Evolutionary conservation across 2,329 filamentous ascomycete species (phyloP), one percentile per base, ranked within the genome.

Genomic region (Fusarium beomiforme): DNA sequence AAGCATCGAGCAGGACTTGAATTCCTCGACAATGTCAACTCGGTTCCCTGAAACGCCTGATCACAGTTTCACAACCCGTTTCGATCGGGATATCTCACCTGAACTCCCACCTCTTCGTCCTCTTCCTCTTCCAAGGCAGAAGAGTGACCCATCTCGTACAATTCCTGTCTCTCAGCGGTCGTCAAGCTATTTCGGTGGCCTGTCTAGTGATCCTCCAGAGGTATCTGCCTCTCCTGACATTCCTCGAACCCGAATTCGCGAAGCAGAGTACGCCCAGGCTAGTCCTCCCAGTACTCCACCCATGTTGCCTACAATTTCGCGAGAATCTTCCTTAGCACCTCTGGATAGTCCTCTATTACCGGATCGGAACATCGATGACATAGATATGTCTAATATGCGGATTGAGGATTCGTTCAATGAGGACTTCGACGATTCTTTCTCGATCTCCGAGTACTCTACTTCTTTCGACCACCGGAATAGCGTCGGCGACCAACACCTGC

Each of bases 401-500:
- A 72, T 84, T 9, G 82, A 85, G 24, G 80, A 83, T 33, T 85
- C 84, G 0, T 84, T 83, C 26, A 70, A 81, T 8, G 84, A 86
- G n/a, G 85, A 85, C 39, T 82, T 83, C 26, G 85, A 88, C 14
- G 81, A 83, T 49, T 80, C 80, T 0, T 75, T 79, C 46, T 79
- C 79, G 8, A 70, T 78, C 9, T 78, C 78, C 1, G 80, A 81
- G 57, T 59, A 77, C 26, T 60, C 73, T 5, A 62, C 71, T 26
- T 59, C 74, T 5, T 71, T 74, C 33, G 64, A 75, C 21, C 77
- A 76, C 19, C 74, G 78, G 36, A 77, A 79, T 8, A 81, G 81
- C 59, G 81, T 80, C 56, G 82, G 86, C 1, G 89, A 92, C 69
- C 90, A 93, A 70, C 88, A 93, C 60, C 85, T 97, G 17, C 92